Base-by-base conservation (phyloP, 441 rosid species). In the Rhodomyrtus psidioides region DNA sequence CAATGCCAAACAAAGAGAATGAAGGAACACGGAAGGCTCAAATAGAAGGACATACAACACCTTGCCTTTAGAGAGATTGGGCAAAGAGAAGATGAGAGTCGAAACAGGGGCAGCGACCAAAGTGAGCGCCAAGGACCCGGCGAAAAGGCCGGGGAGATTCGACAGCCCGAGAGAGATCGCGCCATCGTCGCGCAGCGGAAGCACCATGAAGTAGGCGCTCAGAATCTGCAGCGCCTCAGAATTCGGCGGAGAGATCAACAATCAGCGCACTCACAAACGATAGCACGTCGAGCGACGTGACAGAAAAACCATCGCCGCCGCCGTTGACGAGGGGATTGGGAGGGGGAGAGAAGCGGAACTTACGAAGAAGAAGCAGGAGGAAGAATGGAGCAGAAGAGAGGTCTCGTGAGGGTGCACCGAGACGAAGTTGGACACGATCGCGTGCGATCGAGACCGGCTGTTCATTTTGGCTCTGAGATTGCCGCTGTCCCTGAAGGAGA, bases 321-420 rank as follows among this genome's bases (percentile, higher is more conserved):
- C 74, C 49, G 49, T 12, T 39, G 49, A 70, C n/a, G 59, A 4
- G n/a, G 79, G 49, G 49, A 28, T 7, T 17, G 21, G 54, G 19
- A 3, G 44, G 24, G 26, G 49, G 53, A n/a, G 82, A 16, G 53
- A n/a, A 27, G 28, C 17, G 17, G n/a, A 12, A 28, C 82, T 88
- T 93, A 95, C 98, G 89, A 95, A 96, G 96, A 96, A 95, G 96
- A 95, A 95, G 84, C 94, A 95, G 49, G 96, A 91, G 86, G 95
- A 92, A 54, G 99, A 92, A 87, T 95, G 95, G 76, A 95, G 90
- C 86, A 95, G 88, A 55, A 95, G 89, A 53, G 96, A 90, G 89
- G 92, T 91, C 89, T 96, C 99, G 89, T 95, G 95, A 28, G 97
- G 96, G 34, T 94, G 97, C 49, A 95, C 96, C 23, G 94, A 86